Evolutionary conservation across 768 basidiomycete genomes (phyloP).

Genomic region (Suillus lakei): DNA sequence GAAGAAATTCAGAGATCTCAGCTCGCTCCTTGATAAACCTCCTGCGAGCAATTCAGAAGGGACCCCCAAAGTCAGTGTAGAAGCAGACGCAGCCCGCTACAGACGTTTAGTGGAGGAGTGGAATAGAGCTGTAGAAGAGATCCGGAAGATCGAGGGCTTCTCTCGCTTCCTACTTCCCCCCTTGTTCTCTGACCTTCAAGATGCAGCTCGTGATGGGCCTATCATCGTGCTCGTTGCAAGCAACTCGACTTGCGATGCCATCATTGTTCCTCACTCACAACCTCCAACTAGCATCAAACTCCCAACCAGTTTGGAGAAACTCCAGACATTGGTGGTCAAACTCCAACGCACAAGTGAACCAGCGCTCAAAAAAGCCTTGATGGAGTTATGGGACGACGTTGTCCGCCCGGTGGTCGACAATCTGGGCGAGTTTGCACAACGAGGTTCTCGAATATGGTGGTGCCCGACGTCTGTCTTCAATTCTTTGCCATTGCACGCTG

Average conservation of each 20-base stretch:
- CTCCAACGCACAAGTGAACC: background rate
- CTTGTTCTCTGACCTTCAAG: constrained; percentile 10
- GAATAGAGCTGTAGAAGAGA: too few species aligned
- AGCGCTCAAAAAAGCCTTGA: background rate
- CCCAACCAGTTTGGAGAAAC: background rate
- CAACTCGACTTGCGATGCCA: constrained; percentile 18
- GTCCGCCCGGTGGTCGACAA: background rate
- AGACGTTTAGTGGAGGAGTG: constrained; percentile 9
- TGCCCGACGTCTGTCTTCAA: constrained; percentile 13
- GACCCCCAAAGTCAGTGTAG: background rate
- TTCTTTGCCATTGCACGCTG: constrained; percentile 17
- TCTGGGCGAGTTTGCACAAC: background rate
- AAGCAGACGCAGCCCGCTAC: background rate
- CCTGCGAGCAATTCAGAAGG: too few species aligned
- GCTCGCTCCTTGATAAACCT: too few species aligned
- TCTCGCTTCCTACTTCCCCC: too few species aligned
- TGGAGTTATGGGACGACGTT: background rate
- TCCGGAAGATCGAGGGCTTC: too few species aligned
- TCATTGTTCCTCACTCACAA: constrained; percentile 7
- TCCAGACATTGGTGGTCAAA: background rate
- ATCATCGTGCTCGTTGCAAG: constrained; percentile 5
- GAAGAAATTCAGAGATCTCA: too few species aligned
- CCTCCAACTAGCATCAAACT: too few species aligned
- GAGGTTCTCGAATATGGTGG: constrained; percentile 11
- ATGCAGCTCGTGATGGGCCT: constrained; percentile 6